Base-by-base conservation (phyloP, 345 rosid genomes). In the Aquilaria yunnanensis region DNA sequence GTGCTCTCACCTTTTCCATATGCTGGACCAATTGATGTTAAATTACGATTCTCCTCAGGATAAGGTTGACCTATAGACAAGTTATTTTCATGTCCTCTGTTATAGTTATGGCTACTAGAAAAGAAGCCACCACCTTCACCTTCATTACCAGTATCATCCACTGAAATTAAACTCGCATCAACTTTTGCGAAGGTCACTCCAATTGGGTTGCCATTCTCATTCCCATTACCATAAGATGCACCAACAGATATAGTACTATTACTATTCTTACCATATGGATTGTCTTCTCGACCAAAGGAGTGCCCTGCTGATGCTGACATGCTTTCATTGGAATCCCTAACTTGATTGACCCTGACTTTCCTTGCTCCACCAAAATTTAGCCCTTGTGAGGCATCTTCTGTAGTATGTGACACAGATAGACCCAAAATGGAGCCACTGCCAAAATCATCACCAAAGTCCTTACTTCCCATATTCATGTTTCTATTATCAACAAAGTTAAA, bases 261-360 rank as follows among this genome's bases (percentile, higher is more conserved):
- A 14, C 63, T 72, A 56, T 47, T 41, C 69, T 72, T 74, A 47
- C 45, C 54, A 66, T 75, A 84, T 32, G 52, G 23, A 43, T 64
- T 67, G 62, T 72, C 70, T 47, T 64, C 77, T 32, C 67, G 69
- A 56, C 72, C 37, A 56, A 70, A 77, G 10, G 73, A 59, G 51
- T 65, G 60, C 16, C 64, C 83, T 70, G 65, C 46, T 10, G 76
- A 47, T 23, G 67, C 61, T 59, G 77, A 70, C 56, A 77, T 61
- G 65, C 66, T 70, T 56, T 52, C 69, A 53, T 43, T 69, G 41
- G 80, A 61, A 43, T 80, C 83, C 64, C 69, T 66, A 23, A 80
- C 83, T 68, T 82, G 77, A 66, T 74, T 85, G 74, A 85, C 77
- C 67, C 60, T 74, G 51, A 80, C 78, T 73, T 82, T 85, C 65